Conservation (phyloP, 148 eudicot genomes). For the Polygonum maritimum region DNA sequence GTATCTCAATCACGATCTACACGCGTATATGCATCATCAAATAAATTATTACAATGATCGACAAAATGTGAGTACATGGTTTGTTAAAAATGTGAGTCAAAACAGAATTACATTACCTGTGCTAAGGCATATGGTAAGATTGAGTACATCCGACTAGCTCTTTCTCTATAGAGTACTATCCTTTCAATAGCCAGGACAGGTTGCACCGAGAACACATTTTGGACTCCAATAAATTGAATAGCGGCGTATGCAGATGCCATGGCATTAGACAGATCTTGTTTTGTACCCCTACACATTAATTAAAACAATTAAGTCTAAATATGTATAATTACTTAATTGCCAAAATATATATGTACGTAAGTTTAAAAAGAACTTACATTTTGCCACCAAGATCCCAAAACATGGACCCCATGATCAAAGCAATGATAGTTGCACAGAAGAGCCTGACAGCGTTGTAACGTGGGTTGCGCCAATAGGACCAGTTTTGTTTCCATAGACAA, state of each 20-base stretch:
- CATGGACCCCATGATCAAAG: not conserved
- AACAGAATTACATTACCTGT: too few relatives aligned
- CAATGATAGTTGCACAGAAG: not conserved
- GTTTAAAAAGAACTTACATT: not conserved
- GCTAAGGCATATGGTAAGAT: not conserved
- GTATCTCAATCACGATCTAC: constrained; percentile 29
- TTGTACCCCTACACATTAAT: not conserved
- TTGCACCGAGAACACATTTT: not conserved
- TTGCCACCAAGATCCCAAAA: constrained; percentile 6
- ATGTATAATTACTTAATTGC: not conserved
- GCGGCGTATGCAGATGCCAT: not conserved
- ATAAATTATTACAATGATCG: too few relatives aligned
- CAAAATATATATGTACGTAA: not conserved
- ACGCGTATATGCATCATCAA: not conserved
- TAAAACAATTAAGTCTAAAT: too few relatives aligned
- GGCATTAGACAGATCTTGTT: not conserved
- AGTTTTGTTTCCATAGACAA: constrained; percentile 8
- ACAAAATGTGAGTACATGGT: too few relatives aligned
- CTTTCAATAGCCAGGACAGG: not conserved
- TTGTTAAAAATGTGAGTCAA: too few relatives aligned
- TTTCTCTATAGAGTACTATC: constrained; percentile 3
- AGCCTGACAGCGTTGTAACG: not conserved
- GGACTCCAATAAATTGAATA: not conserved
- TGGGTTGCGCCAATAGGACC: constrained; percentile 9
- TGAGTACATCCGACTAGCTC: constrained; percentile 1